Conservation (phyloP, 768 basidiomycete species). For the Suillus bovinus region DNA sequence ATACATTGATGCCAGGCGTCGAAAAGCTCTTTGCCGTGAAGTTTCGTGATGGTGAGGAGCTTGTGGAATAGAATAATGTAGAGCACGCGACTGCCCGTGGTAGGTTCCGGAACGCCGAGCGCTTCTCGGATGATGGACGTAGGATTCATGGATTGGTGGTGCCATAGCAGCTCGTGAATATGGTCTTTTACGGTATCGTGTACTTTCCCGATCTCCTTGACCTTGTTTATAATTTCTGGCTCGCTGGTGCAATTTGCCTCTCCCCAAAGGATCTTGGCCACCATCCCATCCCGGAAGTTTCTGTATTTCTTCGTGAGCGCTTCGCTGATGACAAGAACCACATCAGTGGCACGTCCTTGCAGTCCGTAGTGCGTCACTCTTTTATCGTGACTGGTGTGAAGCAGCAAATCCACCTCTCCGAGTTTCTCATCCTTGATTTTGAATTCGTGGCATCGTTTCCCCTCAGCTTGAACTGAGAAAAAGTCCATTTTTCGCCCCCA, state of each 20-base stretch:
- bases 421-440: background rate
- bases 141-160: background rate
- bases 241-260: background rate
- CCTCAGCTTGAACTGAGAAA: background rate
- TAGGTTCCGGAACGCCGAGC: background rate
- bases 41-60: background rate
- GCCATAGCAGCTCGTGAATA: background rate
- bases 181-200: background rate
- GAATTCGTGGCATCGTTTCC: background rate
- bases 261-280: no score
- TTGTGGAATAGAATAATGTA: background rate
- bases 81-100: background rate
- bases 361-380: slow-evolving; percentile 1
- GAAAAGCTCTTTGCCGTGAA: background rate
- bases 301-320: no score
- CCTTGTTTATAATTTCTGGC: background rate
- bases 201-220: background rate
- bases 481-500: background rate
- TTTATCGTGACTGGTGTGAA: background rate
- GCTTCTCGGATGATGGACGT: background rate
- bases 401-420: background rate
- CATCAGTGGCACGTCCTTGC: background rate
- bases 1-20: background rate
- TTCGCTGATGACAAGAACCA: background rate
- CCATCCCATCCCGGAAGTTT: no score